Base-by-base conservation (phyloP, 192 early-diverging fungal genomes). In the Chytriomyces hyalinus region DNA sequence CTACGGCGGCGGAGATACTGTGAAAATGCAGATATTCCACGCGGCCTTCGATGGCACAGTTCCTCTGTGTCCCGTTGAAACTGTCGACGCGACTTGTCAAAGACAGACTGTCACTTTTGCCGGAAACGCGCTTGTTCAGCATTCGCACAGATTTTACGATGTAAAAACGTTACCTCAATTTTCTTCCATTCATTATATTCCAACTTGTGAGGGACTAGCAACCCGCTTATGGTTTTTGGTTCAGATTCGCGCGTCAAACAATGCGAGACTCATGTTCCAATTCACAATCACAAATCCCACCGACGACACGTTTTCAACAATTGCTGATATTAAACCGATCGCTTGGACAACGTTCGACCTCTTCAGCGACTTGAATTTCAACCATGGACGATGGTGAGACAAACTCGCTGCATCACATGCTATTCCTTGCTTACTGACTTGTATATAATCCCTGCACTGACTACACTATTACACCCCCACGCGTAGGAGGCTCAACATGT, bases 291-390 rank as follows among this genome's bases (percentile, higher is more conserved):
- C 28, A 11, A 46, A 73, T 48, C n/a, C 60, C 2, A 15, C 10
- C 24, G 48, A 24, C 17, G 10, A 36, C 2, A 13, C n/a, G 13
- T 36, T 36, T 36, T 36, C 36, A n/a, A 11, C 26, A 49, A 61
- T 49, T 10, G 53, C 44, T 11, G 72, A 73, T 49, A 63, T 63
- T 10, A 61, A 17, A 46, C 72, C 72, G 15, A 45, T 73, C 26
- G 72, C 72, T 1, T 73, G 72, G 72, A 73, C 72, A 15, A n/a
- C 72, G 8, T 46, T 73, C 64, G 72, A 73, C 63, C 20, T 73
- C 7, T 73, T 73, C 46, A 61, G 36, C 8, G 72, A 73, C 46
- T 28, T 61, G 6, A 20, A 43, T 9, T 73, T 73, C 5, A 73
- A 73, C 49, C 57, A 61, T 3, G 72, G 72, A 9, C 57, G 61